Evolutionary conservation across 164 flowering plant species (phyloP), one percentile per base, ranked within the genome.

Genomic region (Macadamia integrifolia): DNA sequence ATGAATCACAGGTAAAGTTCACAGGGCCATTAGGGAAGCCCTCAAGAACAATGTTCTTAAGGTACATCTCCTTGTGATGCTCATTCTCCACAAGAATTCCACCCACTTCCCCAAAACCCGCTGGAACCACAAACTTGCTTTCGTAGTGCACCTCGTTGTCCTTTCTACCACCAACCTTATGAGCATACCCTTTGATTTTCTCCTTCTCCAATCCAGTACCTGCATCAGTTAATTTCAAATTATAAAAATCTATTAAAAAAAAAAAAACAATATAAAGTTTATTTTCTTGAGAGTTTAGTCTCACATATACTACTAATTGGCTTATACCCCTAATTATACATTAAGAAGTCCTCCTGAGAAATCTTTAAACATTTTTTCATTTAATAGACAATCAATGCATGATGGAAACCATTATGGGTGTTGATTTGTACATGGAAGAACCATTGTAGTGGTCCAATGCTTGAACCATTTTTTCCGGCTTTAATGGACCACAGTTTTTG

Each of bases 11-110:
- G 0, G 61, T 46, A 17, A 91, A 7, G 9, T 12, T 71, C 15
- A 81, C 42, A 0, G 79, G 18, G 10, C 88, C 90, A 57, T 35
- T 14, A 0, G 68, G 65, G 46, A 83, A 77, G 10, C 88, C 92
- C 6, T 76, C 74, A 13, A 90, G 73, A 5, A 66, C 71, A 6
- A 90, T 80, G 40, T 72, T 66, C 48, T 77, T 53, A 11, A 88
- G 29, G 61, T 11, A 84, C 84, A 87, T 80, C 79, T 90, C 97
- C 50, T 63, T 77, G 65, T 74, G 85, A 77, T 87, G 92, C 61
- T 83, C 84, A 73, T 90, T 88, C 62, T 78, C 80, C 9, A 90
- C 81, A 0, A 81, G 0, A 4, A 88, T 35, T 0, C 82, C 97
- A 0, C 97, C 97, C 8, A 85, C 48, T 10, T 66, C 76, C 3